These are phyloP conservation scores for Melastoma candidum DNA, from an alignment of 441 rosid species.

Conservation along the genomic window DNA sequence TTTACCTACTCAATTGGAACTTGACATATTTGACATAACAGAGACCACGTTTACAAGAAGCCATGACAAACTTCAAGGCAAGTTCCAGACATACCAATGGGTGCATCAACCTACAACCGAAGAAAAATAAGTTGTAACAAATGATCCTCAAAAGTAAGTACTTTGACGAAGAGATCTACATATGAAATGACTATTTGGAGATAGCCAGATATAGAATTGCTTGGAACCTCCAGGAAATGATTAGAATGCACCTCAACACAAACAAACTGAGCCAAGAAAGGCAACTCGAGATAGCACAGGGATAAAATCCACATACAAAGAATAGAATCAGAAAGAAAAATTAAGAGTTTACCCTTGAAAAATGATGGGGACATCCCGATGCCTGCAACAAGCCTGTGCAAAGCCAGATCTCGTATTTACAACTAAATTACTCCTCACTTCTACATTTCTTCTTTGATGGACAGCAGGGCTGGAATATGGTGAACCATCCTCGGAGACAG, in stretches of 20 bases:
- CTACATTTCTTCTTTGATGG: constrained; percentile 18
- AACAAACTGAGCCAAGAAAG: too few species aligned
- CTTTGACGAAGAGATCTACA: background rate
- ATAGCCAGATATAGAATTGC: too few species aligned
- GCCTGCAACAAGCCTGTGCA: constrained; percentile 15
- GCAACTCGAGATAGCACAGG: too few species aligned
- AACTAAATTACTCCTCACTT: constrained; percentile 14
- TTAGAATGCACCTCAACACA: too few species aligned
- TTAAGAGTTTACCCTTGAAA: constrained; percentile 34
- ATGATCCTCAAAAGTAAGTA: constrained; percentile 6
- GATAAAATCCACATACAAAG: too few species aligned
- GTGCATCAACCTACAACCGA: constrained; percentile 41
- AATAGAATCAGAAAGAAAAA: background rate
- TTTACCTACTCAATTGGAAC: constrained; percentile 37
- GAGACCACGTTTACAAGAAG: constrained; percentile 32
- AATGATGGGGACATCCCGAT: constrained; percentile 24
- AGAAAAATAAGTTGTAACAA: background rate
- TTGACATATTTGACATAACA: constrained; percentile 31
- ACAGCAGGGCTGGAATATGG: constrained; percentile 18
- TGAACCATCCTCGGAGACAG: constrained; percentile 20
- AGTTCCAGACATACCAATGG: constrained; percentile 45
- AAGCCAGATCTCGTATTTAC: constrained; percentile 27
- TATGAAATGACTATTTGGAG: too few species aligned
- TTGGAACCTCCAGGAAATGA: too few species aligned
- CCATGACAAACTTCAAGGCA: constrained; percentile 31